Base-by-base conservation (phyloP, 495 filamentous ascomycete genomes). In the Daldinia loculata region DNA sequence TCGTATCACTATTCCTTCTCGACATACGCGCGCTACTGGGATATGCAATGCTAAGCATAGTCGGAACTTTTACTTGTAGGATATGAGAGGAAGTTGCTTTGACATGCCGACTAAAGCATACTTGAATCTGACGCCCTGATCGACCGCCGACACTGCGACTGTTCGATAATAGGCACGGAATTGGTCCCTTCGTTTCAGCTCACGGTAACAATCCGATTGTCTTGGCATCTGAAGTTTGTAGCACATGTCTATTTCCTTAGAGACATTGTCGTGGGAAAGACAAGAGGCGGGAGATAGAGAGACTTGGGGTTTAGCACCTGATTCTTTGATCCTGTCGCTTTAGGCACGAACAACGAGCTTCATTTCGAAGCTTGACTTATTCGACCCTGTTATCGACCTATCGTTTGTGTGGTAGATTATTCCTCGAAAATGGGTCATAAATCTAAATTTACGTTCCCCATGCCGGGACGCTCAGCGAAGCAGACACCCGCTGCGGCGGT, bases 401-500 rank as follows among this genome's bases (percentile, higher is more conserved):
- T 63, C 45, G 51, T 9, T 14, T 43, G 59, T 61, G 22, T 34
- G 12, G 36, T 67, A 53, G 26, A 22, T 12, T 26, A 43, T 63
- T 9, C 9, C 15, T 36, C 26, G 27, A 76, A 70, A 39, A 86
- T 86, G 84, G 84, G 83, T 48, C 77, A 80, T 65, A 79, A 79
- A 57, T 84, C 85, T 17, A 86, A 83, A 58, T 87, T 87, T 66
- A 80, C 76, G 27, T 87, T 87, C 57, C 82, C 85, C 34, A 74
- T 86, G 11, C 84, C 84, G 57, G 83, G 84, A 34, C 83, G 85
- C 57, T 82, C 76, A 53, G 70, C 78, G 29, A 82, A 81, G 66
- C 60, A 64, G 27, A 32, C 75, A 26, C 78, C 43, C 19, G 63
- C 63, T 60, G 66, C 51, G 27, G 60, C 56, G 15, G 48, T 61